Conservation (phyloP, 1,284 basidiomycete genomes). For the Exobasidium rhododendri region DNA sequence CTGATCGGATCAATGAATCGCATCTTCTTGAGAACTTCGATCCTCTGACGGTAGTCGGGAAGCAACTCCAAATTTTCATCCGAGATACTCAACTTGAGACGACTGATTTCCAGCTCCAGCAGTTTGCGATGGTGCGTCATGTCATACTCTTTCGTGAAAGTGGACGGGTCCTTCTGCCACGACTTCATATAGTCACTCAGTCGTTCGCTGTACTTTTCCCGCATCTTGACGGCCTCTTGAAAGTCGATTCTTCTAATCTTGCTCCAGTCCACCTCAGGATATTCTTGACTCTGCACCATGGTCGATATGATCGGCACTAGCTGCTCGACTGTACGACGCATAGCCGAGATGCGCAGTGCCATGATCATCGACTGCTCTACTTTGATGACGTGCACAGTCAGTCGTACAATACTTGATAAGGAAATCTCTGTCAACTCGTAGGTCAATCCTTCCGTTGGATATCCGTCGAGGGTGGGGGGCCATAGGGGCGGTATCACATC, state of each 20-base stretch:
- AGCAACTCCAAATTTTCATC: conserved; percentile 95
- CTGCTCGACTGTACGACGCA: conserved; percentile 55
- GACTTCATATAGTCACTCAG: conserved; percentile 7
- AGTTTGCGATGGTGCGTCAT: conserved; percentile 71
- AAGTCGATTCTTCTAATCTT: conserved; percentile 83
- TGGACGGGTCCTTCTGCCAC: conserved; percentile 12
- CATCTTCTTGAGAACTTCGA: conserved; percentile 84
- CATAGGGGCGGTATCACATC: conserved; percentile 62
- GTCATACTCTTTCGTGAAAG: conserved; percentile 63
- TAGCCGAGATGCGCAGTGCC: conserved; percentile 63
- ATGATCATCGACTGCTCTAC: conserved; percentile 51
- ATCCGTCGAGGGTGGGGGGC: conserved; percentile 27
- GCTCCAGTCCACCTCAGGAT: conserved; percentile 66
- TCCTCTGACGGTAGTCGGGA: conserved; percentile 92
- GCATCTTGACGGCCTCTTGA: conserved; percentile 71
- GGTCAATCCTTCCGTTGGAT: conserved; percentile 61
- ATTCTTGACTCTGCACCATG: not conserved
- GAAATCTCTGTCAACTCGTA: conserved; percentile 73
- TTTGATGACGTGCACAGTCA: conserved; percentile 72
- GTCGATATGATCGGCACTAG: conserved; percentile 9
- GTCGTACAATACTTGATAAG: conserved; percentile 71
- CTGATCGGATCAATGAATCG: conserved; percentile 62
- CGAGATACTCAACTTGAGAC: conserved; percentile 62
- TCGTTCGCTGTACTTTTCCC: conserved; percentile 58
- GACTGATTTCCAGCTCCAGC: conserved; percentile 69